Percentiles rank a stretch among this genome's conserved stretches.
Evolutionary conservation across 2,329 filamentous ascomycete species (phyloP).

Genomic region (Ophiostoma himal-ulmi): DNA sequence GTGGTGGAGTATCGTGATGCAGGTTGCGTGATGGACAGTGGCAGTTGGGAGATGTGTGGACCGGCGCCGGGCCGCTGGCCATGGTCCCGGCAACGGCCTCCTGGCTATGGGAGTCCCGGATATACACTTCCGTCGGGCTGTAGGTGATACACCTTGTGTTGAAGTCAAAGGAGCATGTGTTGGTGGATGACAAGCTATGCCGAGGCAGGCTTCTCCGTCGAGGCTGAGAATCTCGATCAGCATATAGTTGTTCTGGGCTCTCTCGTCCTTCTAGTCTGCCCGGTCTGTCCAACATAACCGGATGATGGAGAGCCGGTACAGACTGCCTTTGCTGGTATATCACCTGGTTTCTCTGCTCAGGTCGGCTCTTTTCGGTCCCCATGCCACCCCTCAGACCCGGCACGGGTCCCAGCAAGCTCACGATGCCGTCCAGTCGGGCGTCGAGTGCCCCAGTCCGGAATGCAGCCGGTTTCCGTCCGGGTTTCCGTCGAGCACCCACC

Average conservation of each 20-base stretch:
- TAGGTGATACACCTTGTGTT: slow-evolving; percentile 2
- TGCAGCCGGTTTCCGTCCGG: slow-evolving; percentile 17
- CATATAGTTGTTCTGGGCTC: too few species aligned
- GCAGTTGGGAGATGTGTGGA: neutral
- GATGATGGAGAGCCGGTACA: neutral
- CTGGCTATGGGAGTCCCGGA: neutral
- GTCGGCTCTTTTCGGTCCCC: neutral
- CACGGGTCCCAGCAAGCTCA: slow-evolving; percentile 15
- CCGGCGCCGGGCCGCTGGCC: neutral
- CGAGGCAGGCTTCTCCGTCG: neutral
- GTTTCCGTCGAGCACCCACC: slow-evolving; percentile 17
- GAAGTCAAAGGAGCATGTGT: neutral
- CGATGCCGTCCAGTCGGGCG: slow-evolving; percentile 20
- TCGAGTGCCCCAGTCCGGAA: slow-evolving; percentile 21
- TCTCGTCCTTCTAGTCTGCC: neutral
- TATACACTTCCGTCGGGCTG: slow-evolving; percentile 16
- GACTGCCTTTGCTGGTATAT: neutral
- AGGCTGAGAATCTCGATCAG: neutral
- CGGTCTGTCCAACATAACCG: neutral
- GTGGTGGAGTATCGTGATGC: neutral
- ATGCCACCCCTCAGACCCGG: neutral
- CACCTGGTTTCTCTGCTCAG: neutral
- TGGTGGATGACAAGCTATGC: neutral
- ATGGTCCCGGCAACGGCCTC: neutral
- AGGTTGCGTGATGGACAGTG: neutral